A percentile compares a stretch with the other conserved stretches of the same genome.
Evolutionary conservation across 805 yeast genomes (phyloP).

Genomic region (Lipomyces starkeyi): DNA sequence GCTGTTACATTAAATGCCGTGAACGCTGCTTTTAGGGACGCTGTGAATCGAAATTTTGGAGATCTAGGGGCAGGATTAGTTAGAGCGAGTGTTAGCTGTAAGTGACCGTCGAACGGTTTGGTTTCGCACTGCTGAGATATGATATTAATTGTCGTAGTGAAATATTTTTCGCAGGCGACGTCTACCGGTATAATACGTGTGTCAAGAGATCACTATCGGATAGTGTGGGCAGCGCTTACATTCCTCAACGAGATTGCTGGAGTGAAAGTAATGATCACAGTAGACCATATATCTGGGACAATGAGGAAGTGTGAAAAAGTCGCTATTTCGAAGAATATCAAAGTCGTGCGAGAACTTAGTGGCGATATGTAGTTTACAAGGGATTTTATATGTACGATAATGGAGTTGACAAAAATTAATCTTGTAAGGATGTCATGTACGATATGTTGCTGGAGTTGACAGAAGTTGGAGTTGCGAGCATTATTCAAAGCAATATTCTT

Average conservation of each 20-base stretch:
- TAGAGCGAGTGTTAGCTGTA: conserved; percentile 57
- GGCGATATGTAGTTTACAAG: neutral
- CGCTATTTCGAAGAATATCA: conserved; percentile 53
- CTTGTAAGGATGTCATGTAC: neutral
- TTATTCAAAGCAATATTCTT: no score
- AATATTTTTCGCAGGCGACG: conserved; percentile 81
- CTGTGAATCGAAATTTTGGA: conserved; percentile 72
- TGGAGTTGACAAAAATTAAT: neutral
- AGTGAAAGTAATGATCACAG: conserved; percentile 58
- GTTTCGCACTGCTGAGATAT: neutral
- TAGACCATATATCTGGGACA: conserved; percentile 81
- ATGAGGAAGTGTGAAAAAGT: conserved; percentile 73
- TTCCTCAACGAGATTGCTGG: conserved; percentile 55
- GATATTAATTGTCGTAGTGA: conserved; percentile 48
- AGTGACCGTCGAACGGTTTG: conserved; percentile 9
- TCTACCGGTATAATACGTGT: conserved; percentile 85
- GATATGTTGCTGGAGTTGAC: neutral
- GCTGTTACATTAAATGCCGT: conserved; percentile 58
- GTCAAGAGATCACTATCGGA: conserved; percentile 64
- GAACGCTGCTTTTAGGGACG: conserved; percentile 58
- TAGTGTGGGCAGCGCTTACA: conserved; percentile 69
- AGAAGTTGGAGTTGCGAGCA: no score
- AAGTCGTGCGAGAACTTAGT: conserved; percentile 2
- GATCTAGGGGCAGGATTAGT: conserved; percentile 75
- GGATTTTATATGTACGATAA: neutral